Base-by-base conservation (phyloP, 2,329 filamentous ascomycete genomes). In the Cladobotryum mycophilum region DNA sequence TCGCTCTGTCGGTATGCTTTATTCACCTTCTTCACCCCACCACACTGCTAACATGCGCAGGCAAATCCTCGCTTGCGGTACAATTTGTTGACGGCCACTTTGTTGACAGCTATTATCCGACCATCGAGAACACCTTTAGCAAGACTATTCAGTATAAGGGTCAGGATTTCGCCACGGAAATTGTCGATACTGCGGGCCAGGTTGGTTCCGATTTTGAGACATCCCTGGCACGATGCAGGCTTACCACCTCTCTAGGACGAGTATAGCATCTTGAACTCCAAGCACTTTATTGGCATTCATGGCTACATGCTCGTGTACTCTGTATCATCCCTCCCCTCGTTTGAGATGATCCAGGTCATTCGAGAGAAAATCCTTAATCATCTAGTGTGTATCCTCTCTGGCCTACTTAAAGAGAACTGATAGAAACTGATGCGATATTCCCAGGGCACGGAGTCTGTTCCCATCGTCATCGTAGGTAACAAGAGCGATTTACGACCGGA, bases 251-350 rank as follows among this genome's bases (percentile, higher is more conserved):
- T 5, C 53, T 64, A 93, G 86, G 93, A 99, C 76, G 93, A 99
- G 72, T 99, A 99, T 76, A 95, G 89, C 66, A 96, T 97, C 58
- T 78, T 99, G 55, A 97, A 96, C 71, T 95, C 89, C 56, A 97
- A 97, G 75, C 92, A 97, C 68, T 97, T 97, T 64, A 97, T 99
- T 68, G 93, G 93, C 56, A 97, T 97, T 59, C 93, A 99, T 74
- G 93, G 93, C 51, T 99, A 97, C 70, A 90, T 99, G 81, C 86
- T 99, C 54, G 92, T 96, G 45, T 99, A 99, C 72, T 96, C 91
- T n/a, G 91, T 99, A 45, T 88, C 88, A 18, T 96, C 89, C 44
- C 84, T 89, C 64, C 88, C 93, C 61, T 95, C 90, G 9, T 97
- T 96, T 65, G 93, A 99, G 68, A 99, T 97, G 92, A 86, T 96